A percentile compares a stretch with the other conserved stretches of the same genome.
Conservation (phyloP, 352 stramenopile species). For the Pythium phragmiticola region DNA sequence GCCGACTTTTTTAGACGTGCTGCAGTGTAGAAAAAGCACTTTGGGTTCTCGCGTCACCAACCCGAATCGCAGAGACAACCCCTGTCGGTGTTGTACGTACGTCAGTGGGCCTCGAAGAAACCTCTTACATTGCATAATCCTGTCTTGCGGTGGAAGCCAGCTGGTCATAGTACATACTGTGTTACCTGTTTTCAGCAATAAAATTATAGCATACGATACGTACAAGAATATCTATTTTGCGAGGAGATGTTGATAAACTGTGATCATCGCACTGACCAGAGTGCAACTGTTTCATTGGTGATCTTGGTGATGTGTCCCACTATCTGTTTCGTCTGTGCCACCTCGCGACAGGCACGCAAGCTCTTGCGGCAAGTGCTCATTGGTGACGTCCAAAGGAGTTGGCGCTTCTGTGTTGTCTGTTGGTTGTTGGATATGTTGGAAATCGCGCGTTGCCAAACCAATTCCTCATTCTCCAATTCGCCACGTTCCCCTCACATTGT, state of each 20-base stretch:
- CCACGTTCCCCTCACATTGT: background rate
- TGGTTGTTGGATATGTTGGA: background rate
- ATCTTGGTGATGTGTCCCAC: background rate
- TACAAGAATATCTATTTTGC: background rate
- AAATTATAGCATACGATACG: constrained; percentile 3
- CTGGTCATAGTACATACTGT: background rate
- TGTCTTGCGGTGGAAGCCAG: background rate
- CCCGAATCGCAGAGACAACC: constrained; percentile 9
- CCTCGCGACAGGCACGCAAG: background rate
- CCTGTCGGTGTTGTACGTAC: constrained; percentile 12
- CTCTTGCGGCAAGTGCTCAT: background rate
- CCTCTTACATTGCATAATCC: constrained; percentile 10
- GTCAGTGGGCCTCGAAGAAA: constrained; percentile 2
- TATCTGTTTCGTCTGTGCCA: background rate
- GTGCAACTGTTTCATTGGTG: constrained; percentile 5
- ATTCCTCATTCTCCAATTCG: constrained; percentile 12
- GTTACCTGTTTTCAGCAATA: background rate
- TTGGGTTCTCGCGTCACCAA: constrained; percentile 13
- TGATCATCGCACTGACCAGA: background rate
- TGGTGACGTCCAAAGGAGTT: background rate
- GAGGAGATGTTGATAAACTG: background rate
- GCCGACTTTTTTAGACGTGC: background rate
- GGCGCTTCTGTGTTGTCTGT: constrained; percentile 17
- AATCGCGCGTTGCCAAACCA: constrained; percentile 6
- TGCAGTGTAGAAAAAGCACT: background rate